Conservation (phyloP, 2,329 filamentous ascomycete species). For the Dryadomyces quercus-mongolicae region DNA sequence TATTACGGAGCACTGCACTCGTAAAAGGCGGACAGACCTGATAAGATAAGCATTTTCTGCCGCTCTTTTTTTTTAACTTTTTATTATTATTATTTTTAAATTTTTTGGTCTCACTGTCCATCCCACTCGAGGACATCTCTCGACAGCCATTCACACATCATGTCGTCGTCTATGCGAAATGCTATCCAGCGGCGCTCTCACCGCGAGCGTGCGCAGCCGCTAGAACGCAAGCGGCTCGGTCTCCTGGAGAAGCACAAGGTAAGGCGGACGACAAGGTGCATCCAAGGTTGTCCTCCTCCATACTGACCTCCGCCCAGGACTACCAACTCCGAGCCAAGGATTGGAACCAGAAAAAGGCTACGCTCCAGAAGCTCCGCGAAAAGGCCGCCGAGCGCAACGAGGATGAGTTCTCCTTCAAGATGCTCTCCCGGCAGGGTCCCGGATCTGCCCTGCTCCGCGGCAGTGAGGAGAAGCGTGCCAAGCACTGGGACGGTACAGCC, state of each 20-base stretch:
- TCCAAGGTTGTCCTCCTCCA: too few species aligned
- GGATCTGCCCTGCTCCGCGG: conserved; percentile 29
- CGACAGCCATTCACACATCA: conserved; percentile 6
- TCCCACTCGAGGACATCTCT: too few species aligned
- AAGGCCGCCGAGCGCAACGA: conserved; percentile 57
- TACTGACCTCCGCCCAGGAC: conserved; percentile 6
- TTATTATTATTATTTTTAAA: neutral
- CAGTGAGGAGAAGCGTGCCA: conserved; percentile 24
- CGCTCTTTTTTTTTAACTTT: neutral
- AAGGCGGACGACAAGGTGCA: conserved; percentile 9
- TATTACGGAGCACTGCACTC: too few species aligned
- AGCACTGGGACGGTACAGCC: conserved; percentile 41
- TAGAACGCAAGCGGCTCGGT: conserved; percentile 74
- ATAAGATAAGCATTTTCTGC: neutral
- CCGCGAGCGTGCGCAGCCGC: conserved; percentile 77
- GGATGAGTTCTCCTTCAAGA: conserved; percentile 63
- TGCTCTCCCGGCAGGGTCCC: conserved; percentile 48
- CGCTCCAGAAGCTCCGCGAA: conserved; percentile 44
- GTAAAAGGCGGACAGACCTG: neutral
- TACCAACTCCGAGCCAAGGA: conserved; percentile 43
- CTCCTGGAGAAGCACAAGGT: conserved; percentile 94
- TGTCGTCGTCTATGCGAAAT: conserved; percentile 15
- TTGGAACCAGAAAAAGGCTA: conserved; percentile 52
- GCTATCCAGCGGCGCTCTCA: conserved; percentile 44
- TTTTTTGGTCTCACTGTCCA: too few species aligned